These are phyloP conservation scores for Pichia thaimueangensis DNA, from an alignment of 805 yeast genomes.

Conservation along the genomic window DNA sequence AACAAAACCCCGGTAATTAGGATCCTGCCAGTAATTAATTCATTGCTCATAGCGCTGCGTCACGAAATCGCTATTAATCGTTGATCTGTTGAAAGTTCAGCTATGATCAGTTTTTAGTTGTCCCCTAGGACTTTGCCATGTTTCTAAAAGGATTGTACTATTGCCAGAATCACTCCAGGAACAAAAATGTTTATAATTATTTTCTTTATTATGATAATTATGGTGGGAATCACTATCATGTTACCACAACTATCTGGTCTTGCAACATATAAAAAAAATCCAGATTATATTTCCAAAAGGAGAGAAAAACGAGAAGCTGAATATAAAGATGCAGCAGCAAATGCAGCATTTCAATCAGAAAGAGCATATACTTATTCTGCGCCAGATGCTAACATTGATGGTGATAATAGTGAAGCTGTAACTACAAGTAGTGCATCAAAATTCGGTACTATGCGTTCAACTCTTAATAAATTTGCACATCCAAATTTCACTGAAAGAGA, in stretches of 20 bases:
- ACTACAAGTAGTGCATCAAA: conserved; percentile 12
- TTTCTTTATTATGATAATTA: conserved; percentile 17
- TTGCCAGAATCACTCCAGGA: not conserved
- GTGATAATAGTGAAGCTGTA: not conserved
- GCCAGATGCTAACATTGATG: conserved; percentile 26
- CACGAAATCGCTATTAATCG: too few relatives aligned
- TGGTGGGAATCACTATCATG: conserved; percentile 19
- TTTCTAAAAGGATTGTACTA: too few relatives aligned
- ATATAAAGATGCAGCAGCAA: not conserved
- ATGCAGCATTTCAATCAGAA: conserved; percentile 1
- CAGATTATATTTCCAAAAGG: conserved; percentile 19
- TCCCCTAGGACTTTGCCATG: too few relatives aligned
- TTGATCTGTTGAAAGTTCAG: too few relatives aligned
- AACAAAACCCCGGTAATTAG: too few relatives aligned
- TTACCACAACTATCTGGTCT: conserved; percentile 26
- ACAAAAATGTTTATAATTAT: conserved; percentile 10
- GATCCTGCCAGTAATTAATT: too few relatives aligned
- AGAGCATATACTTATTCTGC: conserved; percentile 22
- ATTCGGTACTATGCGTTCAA: conserved; percentile 20
- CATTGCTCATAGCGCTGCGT: too few relatives aligned
- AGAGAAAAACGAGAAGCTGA: conserved; percentile 6
- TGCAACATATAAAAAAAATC: conserved; percentile 24
- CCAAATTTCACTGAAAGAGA: conserved; percentile 23
- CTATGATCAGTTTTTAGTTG: too few relatives aligned
- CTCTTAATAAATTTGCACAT: conserved; percentile 14